Evolutionary conservation across 257 asterid genomes (phyloP), one percentile per base, ranked within the genome.

Genomic region (Solanum rostratum): DNA sequence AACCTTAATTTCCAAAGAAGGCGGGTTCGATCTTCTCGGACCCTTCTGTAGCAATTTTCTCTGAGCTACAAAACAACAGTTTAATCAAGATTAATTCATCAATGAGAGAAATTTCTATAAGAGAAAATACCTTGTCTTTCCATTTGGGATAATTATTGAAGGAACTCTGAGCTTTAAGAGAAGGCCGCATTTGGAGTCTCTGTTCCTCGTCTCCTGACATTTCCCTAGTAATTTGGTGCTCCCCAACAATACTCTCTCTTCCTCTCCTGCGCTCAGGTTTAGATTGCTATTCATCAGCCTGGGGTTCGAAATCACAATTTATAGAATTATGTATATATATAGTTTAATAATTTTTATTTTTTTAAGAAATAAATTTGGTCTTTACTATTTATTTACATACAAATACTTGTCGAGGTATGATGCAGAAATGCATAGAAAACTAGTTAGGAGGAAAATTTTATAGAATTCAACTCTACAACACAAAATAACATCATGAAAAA

Each of bases 31-130:
- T 93, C 95, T 90, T 93, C 93, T 29, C 94, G 93, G 59, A 94
- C 93, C 88, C 98, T 92, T 89, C 86, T 92, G 90, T 91, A 91
- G 85, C 99, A 96, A 89, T 92, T 96, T 85, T 96, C 97, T 87
- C 98, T 90, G 73, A 96, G 95, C 99, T 96, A 85, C 89, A 55
- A 33, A 57, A 57, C 65, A 9, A 39, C 65, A 84, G 43, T 54
- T 53, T 53, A 83, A 65, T 10, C 54, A 81, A 16, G 62, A 53
- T 80, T 84, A 10, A 86, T 84, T 19, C 84, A 80, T 12, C 53
- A 79, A n/a, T 41, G 79, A 49, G 55, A 13, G 27, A 54, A 20
- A 46, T 66, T 7, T 13, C 20, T 16, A 87, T 70, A 69, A 13
- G 59, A 78, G 30, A 66, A 27, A 8, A 66, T 66, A 96, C 99